These are phyloP conservation scores for Dictyophora rubrovolvata DNA, from an alignment of 768 basidiomycete genomes.

Conservation along the genomic window DNA sequence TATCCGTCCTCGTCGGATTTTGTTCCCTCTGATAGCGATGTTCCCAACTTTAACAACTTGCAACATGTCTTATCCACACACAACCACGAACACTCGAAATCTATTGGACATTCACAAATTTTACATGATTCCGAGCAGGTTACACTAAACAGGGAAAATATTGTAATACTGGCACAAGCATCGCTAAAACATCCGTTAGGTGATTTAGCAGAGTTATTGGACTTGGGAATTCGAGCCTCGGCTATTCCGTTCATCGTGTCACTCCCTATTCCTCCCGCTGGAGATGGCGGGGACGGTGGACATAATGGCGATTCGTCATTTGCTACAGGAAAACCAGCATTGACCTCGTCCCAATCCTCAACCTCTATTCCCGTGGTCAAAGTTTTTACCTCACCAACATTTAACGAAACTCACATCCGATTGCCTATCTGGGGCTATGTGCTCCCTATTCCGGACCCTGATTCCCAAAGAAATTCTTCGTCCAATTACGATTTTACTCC, in stretches of 20 bases:
- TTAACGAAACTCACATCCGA: slow-evolving; percentile 5
- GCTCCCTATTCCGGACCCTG: background rate
- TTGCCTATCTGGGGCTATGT: slow-evolving; percentile 3
- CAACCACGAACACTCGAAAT: background rate
- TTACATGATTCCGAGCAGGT: background rate
- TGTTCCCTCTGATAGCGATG: background rate
- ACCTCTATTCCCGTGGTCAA: slow-evolving; percentile 1
- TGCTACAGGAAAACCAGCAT: background rate
- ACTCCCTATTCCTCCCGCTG: slow-evolving; percentile 3
- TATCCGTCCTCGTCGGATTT: background rate
- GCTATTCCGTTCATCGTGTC: slow-evolving; percentile 4
- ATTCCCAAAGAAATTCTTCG: background rate
- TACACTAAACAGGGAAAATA: background rate
- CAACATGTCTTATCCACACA: background rate
- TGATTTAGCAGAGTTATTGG: background rate
- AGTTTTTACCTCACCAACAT: slow-evolving; percentile 2
- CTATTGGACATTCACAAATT: background rate
- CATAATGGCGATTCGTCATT: background rate
- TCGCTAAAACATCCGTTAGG: slow-evolving; percentile 1
- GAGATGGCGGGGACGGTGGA: background rate
- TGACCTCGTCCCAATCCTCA: background rate
- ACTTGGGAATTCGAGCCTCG: background rate
- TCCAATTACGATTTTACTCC: background rate
- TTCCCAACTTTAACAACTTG: background rate
- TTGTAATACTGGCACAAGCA: slow-evolving; percentile 3